These are phyloP conservation scores for Cercis canadensis DNA, from an alignment of 306 rosid genomes.

Conservation along the genomic window DNA sequence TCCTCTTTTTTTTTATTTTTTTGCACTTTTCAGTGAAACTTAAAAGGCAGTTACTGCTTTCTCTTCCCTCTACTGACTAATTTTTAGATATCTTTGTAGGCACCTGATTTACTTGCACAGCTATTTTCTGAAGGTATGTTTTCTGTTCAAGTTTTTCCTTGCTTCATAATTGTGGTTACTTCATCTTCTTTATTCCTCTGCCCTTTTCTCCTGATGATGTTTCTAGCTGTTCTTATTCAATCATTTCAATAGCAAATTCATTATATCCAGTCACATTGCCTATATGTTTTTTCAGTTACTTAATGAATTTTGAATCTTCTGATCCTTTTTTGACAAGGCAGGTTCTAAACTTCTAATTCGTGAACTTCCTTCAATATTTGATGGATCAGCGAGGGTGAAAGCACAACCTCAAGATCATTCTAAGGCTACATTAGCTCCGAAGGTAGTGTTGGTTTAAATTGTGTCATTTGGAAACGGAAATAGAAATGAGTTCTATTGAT, in stretches of 20 bases:
- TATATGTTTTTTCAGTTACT: slow-evolving; percentile 7
- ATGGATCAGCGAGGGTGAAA: slow-evolving; percentile 75
- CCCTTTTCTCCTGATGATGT: slow-evolving; percentile 27
- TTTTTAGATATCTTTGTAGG: slow-evolving; percentile 64
- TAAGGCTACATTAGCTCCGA: slow-evolving; percentile 81
- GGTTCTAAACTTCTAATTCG: slow-evolving; percentile 73
- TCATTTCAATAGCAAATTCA: slow-evolving; percentile 24
- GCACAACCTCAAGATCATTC: slow-evolving; percentile 80
- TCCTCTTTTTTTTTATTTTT: background rate
- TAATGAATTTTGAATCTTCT: slow-evolving; percentile 19
- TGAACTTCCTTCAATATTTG: slow-evolving; percentile 87
- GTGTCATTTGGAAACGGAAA: slow-evolving; percentile 17
- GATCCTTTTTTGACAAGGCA: slow-evolving; percentile 39
- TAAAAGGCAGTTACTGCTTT: slow-evolving; percentile 20
- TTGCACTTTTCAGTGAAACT: slow-evolving; percentile 18
- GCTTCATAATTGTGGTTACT: background rate
- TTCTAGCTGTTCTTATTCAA: background rate
- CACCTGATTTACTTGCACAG: slow-evolving; percentile 78
- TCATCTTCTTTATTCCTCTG: slow-evolving; percentile 21
- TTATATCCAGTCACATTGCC: background rate
- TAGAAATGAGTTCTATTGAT: slow-evolving; percentile 17
- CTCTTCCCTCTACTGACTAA: slow-evolving; percentile 37
- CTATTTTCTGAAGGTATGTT: slow-evolving; percentile 73
- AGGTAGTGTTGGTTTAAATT: slow-evolving; percentile 60
- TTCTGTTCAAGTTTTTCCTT: slow-evolving; percentile 1